Conservation (phyloP, 1,139 yeast genomes). For the Yamadazyma epiphylla region DNA sequence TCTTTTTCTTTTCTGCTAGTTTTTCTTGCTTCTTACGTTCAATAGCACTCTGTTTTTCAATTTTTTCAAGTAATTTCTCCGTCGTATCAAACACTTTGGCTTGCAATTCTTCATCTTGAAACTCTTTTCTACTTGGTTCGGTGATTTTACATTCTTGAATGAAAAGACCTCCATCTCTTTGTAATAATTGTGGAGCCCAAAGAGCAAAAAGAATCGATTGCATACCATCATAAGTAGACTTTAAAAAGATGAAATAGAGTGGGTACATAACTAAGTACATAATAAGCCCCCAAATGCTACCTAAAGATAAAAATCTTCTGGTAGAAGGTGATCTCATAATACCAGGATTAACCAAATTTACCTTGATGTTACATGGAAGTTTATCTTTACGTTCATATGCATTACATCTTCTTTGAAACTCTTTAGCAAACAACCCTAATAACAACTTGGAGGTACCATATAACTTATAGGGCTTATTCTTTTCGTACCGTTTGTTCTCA, state of each 20-base stretch:
- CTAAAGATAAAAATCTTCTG: conserved; percentile 73
- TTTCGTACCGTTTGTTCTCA: conserved; percentile 58
- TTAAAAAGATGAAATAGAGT: conserved; percentile 74
- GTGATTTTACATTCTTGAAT: conserved; percentile 69
- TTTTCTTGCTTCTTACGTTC: conserved; percentile 46
- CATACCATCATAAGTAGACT: conserved; percentile 72
- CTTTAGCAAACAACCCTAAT: conserved; percentile 68
- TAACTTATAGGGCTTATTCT: conserved; percentile 63
- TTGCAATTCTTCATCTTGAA: conserved; percentile 59
- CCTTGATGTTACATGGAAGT: conserved; percentile 64
- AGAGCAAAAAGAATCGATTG: conserved; percentile 72
- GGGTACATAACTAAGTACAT: conserved; percentile 74
- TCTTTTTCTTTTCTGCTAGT: conserved; percentile 13
- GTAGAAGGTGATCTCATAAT: conserved; percentile 84
- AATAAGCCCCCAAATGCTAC: conserved; percentile 67
- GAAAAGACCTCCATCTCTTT: conserved; percentile 60
- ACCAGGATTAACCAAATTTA: conserved; percentile 89
- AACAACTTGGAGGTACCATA: conserved; percentile 81
- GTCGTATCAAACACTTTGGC: conserved; percentile 61
- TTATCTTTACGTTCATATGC: conserved; percentile 59
- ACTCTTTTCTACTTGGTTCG: conserved; percentile 59
- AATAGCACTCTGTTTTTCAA: conserved; percentile 71
- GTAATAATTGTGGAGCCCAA: conserved; percentile 64
- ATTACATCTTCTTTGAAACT: conserved; percentile 63
- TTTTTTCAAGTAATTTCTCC: conserved; percentile 45